Conservation (phyloP, 208 protist species). For the Leptomonas pyrrhocoris region DNA sequence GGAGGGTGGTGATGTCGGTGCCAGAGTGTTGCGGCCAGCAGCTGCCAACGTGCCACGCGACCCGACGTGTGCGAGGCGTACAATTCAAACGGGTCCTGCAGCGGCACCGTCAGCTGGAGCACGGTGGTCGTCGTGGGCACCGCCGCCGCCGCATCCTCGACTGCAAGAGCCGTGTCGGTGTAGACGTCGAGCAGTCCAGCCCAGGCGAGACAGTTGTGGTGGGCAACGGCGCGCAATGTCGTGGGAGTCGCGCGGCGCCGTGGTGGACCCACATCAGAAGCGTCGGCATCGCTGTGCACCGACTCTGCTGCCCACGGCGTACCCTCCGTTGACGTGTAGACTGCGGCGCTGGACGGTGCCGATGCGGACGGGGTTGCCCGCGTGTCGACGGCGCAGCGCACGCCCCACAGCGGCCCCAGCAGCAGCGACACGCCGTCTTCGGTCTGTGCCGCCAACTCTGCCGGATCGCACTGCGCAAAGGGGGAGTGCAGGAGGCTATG, state of each 20-base stretch:
- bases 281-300: too few species aligned
- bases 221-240: conserved; percentile 27
- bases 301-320: too few species aligned
- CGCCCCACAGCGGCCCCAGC: conserved; percentile 70
- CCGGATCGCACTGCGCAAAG: conserved; percentile 45
- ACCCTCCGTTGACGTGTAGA: neutral
- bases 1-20: neutral
- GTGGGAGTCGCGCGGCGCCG: neutral
- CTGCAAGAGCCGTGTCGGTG: conserved; percentile 8
- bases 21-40: conserved; percentile 29
- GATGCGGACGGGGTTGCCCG: neutral
- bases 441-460: conserved; percentile 47
- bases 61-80: conserved; percentile 20
- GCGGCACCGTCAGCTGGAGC: conserved; percentile 27
- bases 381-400: conserved; percentile 22
- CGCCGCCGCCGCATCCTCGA: neutral
- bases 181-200: conserved; percentile 42
- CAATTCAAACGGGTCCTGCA: conserved; percentile 16
- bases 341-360: neutral
- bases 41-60: conserved; percentile 30
- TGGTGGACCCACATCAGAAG: too few species aligned
- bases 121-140: conserved; percentile 6
- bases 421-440: conserved; percentile 49
- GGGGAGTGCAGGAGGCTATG: conserved; percentile 44
- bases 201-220: conserved; percentile 87